Evolutionary conservation across 331 rosid species (phyloP).

Genomic region (Erythrophleum ivorense): DNA sequence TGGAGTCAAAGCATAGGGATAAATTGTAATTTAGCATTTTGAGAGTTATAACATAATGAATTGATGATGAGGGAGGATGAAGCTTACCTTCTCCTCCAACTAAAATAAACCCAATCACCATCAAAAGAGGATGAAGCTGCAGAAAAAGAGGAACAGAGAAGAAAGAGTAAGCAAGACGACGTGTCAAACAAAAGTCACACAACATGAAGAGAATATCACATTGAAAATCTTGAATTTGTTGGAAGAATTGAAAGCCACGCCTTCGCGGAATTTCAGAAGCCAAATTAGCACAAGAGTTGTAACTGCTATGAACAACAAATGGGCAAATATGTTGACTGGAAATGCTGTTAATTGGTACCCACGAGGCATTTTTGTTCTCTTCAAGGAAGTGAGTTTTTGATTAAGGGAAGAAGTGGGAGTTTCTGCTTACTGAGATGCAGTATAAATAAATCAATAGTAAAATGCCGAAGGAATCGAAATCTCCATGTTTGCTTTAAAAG

Average conservation of each 20-base stretch:
- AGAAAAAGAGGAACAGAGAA: neutral
- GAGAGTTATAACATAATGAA: neutral
- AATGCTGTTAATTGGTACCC: conserved; percentile 59
- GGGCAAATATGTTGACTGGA: conserved; percentile 57
- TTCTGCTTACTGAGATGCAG: neutral
- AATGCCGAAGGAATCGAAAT: conserved; percentile 14
- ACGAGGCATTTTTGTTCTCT: conserved; percentile 43
- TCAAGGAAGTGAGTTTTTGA: neutral
- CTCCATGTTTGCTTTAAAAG: neutral
- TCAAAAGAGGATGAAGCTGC: conserved; percentile 76
- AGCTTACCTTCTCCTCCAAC: conserved; percentile 81
- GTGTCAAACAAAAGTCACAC: neutral
- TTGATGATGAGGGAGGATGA: neutral
- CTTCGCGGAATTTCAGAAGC: conserved; percentile 63
- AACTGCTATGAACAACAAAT: conserved; percentile 64
- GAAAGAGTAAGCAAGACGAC: neutral
- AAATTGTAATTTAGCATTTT: too few species aligned
- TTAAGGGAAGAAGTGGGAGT: neutral
- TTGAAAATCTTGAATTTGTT: conserved; percentile 59
- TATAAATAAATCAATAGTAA: neutral
- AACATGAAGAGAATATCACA: conserved; percentile 27
- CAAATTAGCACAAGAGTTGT: conserved; percentile 63
- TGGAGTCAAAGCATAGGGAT: too few species aligned
- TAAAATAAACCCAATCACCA: conserved; percentile 67
- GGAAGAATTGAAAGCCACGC: conserved; percentile 67